Evolutionary conservation across 2,329 filamentous ascomycete species (phyloP).

Genomic region (Zarea fungicola): DNA sequence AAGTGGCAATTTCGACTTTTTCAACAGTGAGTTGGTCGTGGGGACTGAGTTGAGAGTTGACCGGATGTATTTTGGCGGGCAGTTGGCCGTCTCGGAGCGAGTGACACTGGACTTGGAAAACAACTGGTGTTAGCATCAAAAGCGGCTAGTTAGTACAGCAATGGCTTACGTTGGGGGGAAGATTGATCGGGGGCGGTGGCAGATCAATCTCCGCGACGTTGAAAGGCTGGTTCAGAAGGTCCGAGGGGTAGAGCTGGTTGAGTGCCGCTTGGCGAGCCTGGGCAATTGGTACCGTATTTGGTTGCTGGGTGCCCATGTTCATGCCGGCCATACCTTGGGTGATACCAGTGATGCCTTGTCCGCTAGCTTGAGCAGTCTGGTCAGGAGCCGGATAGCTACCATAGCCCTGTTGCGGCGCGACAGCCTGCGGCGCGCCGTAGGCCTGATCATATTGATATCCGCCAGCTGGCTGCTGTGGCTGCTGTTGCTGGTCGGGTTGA

Average conservation of each 20-base stretch:
- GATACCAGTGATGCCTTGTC: slow-evolving; percentile 57
- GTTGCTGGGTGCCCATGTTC: slow-evolving; percentile 58
- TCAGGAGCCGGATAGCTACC: slow-evolving; percentile 65
- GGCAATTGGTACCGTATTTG: slow-evolving; percentile 42
- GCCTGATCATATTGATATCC: slow-evolving; percentile 39
- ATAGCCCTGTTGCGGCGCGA: slow-evolving; percentile 35
- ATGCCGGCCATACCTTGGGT: slow-evolving; percentile 84
- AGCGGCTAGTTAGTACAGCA: background rate
- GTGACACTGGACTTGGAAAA: slow-evolving; percentile 74
- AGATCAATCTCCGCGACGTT: slow-evolving; percentile 89
- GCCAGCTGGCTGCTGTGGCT: slow-evolving; percentile 21
- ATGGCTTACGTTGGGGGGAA: slow-evolving; percentile 80
- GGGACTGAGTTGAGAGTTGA: slow-evolving; percentile 93
- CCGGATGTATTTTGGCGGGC: slow-evolving; percentile 86
- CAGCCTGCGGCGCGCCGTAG: slow-evolving; percentile 40
- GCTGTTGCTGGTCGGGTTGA: slow-evolving; percentile 41
- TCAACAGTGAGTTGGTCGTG: slow-evolving; percentile 85
- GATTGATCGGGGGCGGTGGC: slow-evolving; percentile 82
- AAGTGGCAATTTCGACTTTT: slow-evolving; percentile 95
- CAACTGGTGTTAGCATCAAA: slow-evolving; percentile 32
- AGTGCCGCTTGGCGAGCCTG: slow-evolving; percentile 48
- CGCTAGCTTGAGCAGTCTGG: slow-evolving; percentile 42
- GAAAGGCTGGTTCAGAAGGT: slow-evolving; percentile 88
- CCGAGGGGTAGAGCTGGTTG: slow-evolving; percentile 88
- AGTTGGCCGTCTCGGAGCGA: slow-evolving; percentile 85